These are phyloP conservation scores for Cytospora schulzeri DNA, from an alignment of 2,329 filamentous ascomycete genomes.

Conservation along the genomic window DNA sequence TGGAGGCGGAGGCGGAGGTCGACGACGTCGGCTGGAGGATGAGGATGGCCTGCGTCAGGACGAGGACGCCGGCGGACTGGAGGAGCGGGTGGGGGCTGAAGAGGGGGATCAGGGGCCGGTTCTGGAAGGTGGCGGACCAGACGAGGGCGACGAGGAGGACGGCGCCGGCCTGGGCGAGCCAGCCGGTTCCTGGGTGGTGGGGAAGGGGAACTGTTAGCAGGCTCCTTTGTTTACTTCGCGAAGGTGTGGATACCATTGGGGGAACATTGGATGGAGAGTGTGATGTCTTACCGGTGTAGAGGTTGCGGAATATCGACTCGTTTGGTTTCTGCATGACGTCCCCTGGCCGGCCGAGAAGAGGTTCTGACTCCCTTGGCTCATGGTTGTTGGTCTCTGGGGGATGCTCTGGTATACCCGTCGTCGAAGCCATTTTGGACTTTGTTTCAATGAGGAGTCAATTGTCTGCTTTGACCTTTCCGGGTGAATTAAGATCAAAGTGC, in stretches of 20 bases:
- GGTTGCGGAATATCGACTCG: conserved; percentile 67
- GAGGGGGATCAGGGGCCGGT: conserved; percentile 63
- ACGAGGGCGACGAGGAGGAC: conserved; percentile 75
- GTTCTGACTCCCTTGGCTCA: conserved; percentile 60
- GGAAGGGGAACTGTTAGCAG: conserved; percentile 6
- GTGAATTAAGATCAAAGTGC: neutral
- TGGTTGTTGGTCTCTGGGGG: conserved; percentile 41
- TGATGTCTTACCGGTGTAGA: conserved; percentile 67
- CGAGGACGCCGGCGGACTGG: conserved; percentile 66
- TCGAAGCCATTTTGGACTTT: conserved; percentile 62
- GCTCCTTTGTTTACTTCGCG: conserved; percentile 7
- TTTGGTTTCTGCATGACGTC: conserved; percentile 72
- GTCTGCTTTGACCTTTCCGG: neutral
- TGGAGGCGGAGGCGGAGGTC: too few species aligned
- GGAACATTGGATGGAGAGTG: neutral
- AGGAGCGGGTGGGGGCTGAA: conserved; percentile 88
- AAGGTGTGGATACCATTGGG: too few species aligned
- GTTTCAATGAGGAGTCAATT: neutral
- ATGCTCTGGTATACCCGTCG: conserved; percentile 65
- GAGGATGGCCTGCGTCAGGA: conserved; percentile 78
- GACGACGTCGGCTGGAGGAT: conserved; percentile 86
- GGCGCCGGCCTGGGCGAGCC: conserved; percentile 77
- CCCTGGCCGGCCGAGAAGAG: conserved; percentile 69
- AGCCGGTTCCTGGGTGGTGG: conserved; percentile 68
- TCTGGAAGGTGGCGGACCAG: conserved; percentile 75